Percentiles rank a stretch among this genome's conserved stretches.
Conservation (phyloP, 140 eudicot genomes). For the Erigeron philadelphicus region DNA sequence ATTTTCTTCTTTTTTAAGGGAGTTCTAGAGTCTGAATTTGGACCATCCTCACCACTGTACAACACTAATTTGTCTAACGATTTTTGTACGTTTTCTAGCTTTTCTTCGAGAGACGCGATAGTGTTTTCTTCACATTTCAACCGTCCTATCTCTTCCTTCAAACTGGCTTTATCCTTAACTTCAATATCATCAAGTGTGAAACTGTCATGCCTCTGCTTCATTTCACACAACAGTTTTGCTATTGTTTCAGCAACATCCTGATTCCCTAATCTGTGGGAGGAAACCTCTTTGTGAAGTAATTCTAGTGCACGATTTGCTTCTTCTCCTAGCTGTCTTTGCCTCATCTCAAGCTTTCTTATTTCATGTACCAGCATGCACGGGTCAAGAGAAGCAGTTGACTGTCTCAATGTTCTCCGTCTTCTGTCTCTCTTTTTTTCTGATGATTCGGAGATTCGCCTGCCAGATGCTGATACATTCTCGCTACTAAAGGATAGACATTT, state of each 20-base stretch:
- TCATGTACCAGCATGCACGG: constrained; percentile 68
- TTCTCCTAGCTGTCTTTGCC: constrained; percentile 79
- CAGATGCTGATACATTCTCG: constrained; percentile 32
- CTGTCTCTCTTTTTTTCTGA: constrained; percentile 34
- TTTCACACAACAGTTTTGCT: constrained; percentile 65
- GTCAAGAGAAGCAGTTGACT: constrained; percentile 47
- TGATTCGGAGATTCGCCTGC: constrained; percentile 22
- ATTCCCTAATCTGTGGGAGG: constrained; percentile 59
- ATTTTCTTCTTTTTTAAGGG: constrained; percentile 53
- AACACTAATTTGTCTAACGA: constrained; percentile 58
- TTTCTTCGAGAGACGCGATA: constrained; percentile 67
- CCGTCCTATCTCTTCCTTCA: constrained; percentile 76
- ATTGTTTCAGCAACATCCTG: constrained; percentile 63
- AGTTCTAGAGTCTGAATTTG: constrained; percentile 37
- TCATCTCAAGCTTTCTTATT: constrained; percentile 79
- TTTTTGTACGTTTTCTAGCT: constrained; percentile 80
- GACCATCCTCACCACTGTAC: constrained; percentile 44
- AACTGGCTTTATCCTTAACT: constrained; percentile 43
- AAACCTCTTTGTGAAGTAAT: constrained; percentile 73
- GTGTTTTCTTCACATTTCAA: constrained; percentile 57
- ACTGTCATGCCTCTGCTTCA: constrained; percentile 54
- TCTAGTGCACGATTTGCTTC: constrained; percentile 89
- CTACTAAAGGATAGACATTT: constrained; percentile 58
- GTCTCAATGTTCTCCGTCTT: constrained; percentile 42
- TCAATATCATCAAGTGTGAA: constrained; percentile 39